Evolutionary conservation across 352 stramenopile genomes (phyloP), one percentile per base, ranked within the genome.

Genomic region (Globisporangium polare): DNA sequence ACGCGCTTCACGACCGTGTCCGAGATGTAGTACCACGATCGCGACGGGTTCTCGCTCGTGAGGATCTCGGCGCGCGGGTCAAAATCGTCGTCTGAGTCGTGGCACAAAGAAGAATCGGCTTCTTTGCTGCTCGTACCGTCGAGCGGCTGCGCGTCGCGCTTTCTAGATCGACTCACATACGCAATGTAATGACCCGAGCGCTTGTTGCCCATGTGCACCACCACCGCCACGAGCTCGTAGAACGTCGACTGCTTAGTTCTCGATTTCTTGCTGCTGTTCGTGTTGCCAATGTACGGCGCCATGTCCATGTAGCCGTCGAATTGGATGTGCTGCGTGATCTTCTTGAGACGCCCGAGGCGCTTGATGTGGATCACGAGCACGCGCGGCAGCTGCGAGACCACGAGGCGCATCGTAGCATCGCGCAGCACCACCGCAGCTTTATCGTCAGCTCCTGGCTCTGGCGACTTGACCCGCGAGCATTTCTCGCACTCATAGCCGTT

Each of bases 401-500:
- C 69, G 29, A 87, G 20, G 37, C 75, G 75, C 74, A 92, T 84
- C 5, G 62, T 72, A 2, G 83, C 83, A 52, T 88, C 79, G 1
- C 75, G 77, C 20, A 86, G 46, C 3, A 72, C 53, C 1, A 74
- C 29, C 37, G 15, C 37, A 22, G 74, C 60, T 61, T 50, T 31
- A 60, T 41, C 47, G 69, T 78, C 54, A 81, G 73, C 27, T 63
- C 58, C 60, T 2, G 6, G 26, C 63, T 35, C 58, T 73, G 22
- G 27, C n/a, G 39, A 33, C 55, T 78, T 84, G 2, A 64, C 58
- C 2, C 72, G 74, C 0, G 77, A 86, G 31, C 80, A 90, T 29
- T 82, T 79, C 8, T 88, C 76, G 42, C 80, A 90, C 45, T 90
- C 76, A 58, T 90, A 90, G 33, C 80, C 80, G n/a, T 87, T 90